phyloP scores from a whole-genome alignment of 2,329 filamentous ascomycete genomes.

The Thelonectria blattea region DNA sequence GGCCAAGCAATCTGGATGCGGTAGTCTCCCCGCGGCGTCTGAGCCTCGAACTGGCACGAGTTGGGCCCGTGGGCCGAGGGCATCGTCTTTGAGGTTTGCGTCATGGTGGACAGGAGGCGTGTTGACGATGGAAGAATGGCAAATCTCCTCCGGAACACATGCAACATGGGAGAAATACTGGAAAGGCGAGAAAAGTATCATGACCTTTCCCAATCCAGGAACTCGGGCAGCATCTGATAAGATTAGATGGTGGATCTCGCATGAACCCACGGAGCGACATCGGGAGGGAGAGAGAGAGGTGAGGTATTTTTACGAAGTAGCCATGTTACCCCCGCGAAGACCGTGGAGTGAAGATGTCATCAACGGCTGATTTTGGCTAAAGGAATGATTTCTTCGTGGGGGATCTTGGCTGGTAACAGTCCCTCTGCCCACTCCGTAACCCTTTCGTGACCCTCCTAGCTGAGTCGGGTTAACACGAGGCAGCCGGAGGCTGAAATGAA shows the following conservation, averaged over 20 bases:
- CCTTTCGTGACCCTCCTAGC: too few relatives aligned
- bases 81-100: conserved; percentile 17
- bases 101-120: conserved; percentile 10
- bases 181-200: too few relatives aligned
- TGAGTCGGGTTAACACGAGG: too few relatives aligned
- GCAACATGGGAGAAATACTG: too few relatives aligned
- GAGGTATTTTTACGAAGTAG: conserved; percentile 7
- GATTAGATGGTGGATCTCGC: conserved; percentile 12
- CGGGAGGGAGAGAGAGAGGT: not conserved
- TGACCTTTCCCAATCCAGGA: not conserved
- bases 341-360: too few relatives aligned
- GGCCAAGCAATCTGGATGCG: conserved; percentile 40
- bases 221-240: conserved; percentile 16
- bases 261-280: not conserved
- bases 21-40: conserved; percentile 39
- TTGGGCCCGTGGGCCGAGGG: conserved; percentile 35
- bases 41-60: conserved; percentile 35
- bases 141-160: not conserved
- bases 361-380: too few relatives aligned
- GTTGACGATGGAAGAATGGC: not conserved
- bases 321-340: too few relatives aligned
- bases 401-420: not conserved
- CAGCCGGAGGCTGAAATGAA: too few relatives aligned
- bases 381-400: too few relatives aligned
- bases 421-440: not conserved